Conservation (phyloP, 495 filamentous ascomycete genomes). For the Talaromyces thailandensis region DNA sequence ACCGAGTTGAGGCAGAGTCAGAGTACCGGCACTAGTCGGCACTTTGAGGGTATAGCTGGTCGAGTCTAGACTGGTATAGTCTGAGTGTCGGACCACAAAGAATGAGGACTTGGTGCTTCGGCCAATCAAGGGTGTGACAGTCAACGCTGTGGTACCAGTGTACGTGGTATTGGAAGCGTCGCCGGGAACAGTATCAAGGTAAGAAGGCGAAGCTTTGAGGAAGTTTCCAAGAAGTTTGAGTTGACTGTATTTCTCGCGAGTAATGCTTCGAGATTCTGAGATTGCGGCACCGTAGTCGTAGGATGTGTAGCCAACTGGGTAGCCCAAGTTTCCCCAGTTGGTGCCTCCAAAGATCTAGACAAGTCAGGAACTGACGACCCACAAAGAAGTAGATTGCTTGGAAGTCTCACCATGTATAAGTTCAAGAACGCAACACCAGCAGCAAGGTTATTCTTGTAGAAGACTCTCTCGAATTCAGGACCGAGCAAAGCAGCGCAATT, state of each 20-base stretch:
- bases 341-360: conserved; percentile 58
- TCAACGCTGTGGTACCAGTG: conserved; percentile 39
- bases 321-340: conserved; percentile 78
- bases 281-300: conserved; percentile 68
- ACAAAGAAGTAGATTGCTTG: not conserved
- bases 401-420: conserved; percentile 54
- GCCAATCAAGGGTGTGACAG: conserved; percentile 51
- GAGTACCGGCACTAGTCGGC: conserved; percentile 48
- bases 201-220: conserved; percentile 56
- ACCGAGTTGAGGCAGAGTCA: conserved; percentile 56
- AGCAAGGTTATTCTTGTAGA: conserved; percentile 71
- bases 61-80: conserved; percentile 45
- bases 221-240: conserved; percentile 69
- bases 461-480: conserved; percentile 64
- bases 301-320: conserved; percentile 63
- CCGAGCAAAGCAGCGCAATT: conserved; percentile 56
- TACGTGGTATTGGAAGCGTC: conserved; percentile 40
- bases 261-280: conserved; percentile 54
- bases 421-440: conserved; percentile 53
- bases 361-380: not conserved
- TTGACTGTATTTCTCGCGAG: conserved; percentile 71
- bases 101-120: conserved; percentile 44
- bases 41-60: conserved; percentile 54
- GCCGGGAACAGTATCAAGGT: conserved; percentile 44
- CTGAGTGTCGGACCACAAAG: conserved; percentile 56